A percentile compares a stretch with the other conserved stretches of the same genome.
phyloP scores from a whole-genome alignment of 148 eudicot species.

The Cornus suecica region DNA sequence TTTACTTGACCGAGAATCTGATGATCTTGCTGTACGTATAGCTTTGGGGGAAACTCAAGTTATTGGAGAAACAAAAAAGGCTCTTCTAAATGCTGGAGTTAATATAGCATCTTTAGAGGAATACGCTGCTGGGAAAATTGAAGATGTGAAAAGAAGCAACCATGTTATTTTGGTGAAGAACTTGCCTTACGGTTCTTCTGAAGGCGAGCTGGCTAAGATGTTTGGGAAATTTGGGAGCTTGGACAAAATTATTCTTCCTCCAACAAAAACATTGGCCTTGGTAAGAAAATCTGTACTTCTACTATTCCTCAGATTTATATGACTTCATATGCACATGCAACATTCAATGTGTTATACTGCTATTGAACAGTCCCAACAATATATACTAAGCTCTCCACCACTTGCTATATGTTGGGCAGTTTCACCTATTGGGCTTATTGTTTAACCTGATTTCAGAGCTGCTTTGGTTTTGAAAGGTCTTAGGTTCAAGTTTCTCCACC shows the following conservation, averaged over 20 bases:
- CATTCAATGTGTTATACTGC: neutral
- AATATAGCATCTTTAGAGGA: slow-evolving; percentile 74
- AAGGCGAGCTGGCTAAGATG: slow-evolving; percentile 72
- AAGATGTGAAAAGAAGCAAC: slow-evolving; percentile 71
- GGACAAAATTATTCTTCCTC: slow-evolving; percentile 91
- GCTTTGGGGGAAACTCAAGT: slow-evolving; percentile 95
- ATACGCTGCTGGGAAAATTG: slow-evolving; percentile 53
- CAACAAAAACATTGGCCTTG: slow-evolving; percentile 83
- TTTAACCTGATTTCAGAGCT: too few relatives aligned
- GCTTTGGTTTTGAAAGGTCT: too few relatives aligned
- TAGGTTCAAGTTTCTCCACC: too few relatives aligned
- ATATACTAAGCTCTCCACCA: neutral
- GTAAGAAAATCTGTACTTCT: slow-evolving; percentile 36
- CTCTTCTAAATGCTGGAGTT: slow-evolving; percentile 80
- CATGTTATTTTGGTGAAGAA: slow-evolving; percentile 85
- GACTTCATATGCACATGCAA: neutral
- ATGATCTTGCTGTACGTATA: slow-evolving; percentile 84
- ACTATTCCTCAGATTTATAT: neutral
- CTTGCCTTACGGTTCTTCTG: slow-evolving; percentile 79
- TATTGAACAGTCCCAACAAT: neutral
- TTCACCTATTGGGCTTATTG: too few relatives aligned
- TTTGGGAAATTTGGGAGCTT: slow-evolving; percentile 84
- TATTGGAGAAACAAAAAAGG: slow-evolving; percentile 87
- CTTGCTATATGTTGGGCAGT: too few relatives aligned
- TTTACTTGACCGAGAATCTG: slow-evolving; percentile 74